Conservation (phyloP, 257 asterid species). For the Solanum habrochaites region DNA sequence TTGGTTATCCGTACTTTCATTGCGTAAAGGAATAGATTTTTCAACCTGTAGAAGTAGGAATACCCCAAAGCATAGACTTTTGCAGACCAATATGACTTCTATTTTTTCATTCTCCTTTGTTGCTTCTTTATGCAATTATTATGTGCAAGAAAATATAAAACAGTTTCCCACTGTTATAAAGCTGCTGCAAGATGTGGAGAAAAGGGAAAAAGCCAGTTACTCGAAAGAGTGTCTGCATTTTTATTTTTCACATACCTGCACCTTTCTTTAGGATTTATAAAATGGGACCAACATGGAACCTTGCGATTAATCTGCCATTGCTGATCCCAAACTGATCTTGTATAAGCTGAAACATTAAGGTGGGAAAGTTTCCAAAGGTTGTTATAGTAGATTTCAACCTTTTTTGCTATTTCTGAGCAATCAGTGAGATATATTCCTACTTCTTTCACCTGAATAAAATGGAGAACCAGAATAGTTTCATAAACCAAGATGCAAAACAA, state of each 20-base stretch:
- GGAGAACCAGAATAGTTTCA: background rate
- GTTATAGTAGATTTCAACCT: slow-evolving; percentile 42
- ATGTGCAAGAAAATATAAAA: background rate
- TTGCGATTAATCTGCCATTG: slow-evolving; percentile 66
- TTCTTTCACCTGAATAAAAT: slow-evolving; percentile 60
- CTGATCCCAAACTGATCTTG: slow-evolving; percentile 41
- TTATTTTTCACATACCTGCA: slow-evolving; percentile 46
- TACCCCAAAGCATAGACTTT: background rate
- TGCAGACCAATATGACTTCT: background rate
- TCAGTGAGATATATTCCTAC: slow-evolving; percentile 65
- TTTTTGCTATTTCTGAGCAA: slow-evolving; percentile 50
- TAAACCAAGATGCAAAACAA: background rate
- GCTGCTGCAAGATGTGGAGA: background rate
- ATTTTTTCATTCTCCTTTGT: background rate
- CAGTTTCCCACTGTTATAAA: background rate
- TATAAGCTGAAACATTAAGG: slow-evolving; percentile 46
- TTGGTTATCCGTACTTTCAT: background rate
- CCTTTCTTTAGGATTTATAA: slow-evolving; percentile 34
- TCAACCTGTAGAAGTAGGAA: background rate
- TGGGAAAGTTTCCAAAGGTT: slow-evolving; percentile 79
- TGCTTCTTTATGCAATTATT: background rate
- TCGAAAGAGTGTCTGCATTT: background rate
- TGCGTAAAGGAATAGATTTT: background rate
- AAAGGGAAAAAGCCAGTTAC: background rate
- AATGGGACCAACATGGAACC: slow-evolving; percentile 87